Evolutionary conservation across 2,329 filamentous ascomycete genomes (phyloP), one percentile per base, ranked within the genome.

Genomic region (Xylaria sp.): DNA sequence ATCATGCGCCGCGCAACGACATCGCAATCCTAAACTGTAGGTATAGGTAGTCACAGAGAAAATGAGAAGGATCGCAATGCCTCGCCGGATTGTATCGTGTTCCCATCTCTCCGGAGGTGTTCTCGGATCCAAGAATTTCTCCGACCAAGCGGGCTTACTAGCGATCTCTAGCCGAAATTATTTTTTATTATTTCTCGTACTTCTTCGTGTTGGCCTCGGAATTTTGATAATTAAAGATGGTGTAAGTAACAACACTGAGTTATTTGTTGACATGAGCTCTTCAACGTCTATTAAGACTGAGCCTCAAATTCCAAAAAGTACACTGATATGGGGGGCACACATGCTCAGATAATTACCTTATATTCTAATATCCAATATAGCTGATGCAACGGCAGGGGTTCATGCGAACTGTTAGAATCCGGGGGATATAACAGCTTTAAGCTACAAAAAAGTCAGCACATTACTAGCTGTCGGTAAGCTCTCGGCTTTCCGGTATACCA

Each of bases 331-430:
- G 47, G 19, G 12, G 58, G 58, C n/a, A 45, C 12, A 11, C 27
- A 51, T 54, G 47, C n/a, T 47, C 2, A 48, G 64, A 57, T 12
- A 55, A 39, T 30, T 27, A 47, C 55, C 50, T 17, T 34, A n/a
- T 53, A 58, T 36, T 27, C n/a, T 14, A 32, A n/a, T 30, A 24
- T 36, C 27, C 39, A n/a, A 39, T 36, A 59, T 21, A 12, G 47
- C 47, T 36, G 30, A 56, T 53, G 48, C 19, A 47, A 39, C 47
- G 54, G 64, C 54, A 47, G 50, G 53, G 58, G 51, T 59, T 62
- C 48, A 62, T 65, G 66, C 66, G 48, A 65, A 68, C 65, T 64
- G 42, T 17, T 39, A 55, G 48, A 57, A 61, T 27, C 12, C 48
- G 36, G 53, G 48, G 45, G 24, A 27, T 39, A 53, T 42, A 57